Base-by-base conservation (phyloP, 2,329 filamentous ascomycete genomes). In the Xenosphaeropsis pyriputrescens region DNA sequence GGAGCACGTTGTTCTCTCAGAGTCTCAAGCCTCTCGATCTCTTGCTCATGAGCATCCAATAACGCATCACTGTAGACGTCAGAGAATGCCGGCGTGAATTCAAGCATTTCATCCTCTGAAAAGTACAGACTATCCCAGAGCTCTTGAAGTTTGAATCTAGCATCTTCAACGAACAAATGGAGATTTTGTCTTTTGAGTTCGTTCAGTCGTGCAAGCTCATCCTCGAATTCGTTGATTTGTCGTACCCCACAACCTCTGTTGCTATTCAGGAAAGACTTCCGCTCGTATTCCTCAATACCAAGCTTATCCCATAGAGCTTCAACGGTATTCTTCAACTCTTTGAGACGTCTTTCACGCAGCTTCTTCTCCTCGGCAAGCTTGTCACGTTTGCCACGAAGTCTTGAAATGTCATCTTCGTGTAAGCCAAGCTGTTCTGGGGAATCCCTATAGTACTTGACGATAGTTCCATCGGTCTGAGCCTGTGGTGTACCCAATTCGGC, bases 61-160 rank as follows among this genome's bases (percentile, higher is more conserved):
- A 98, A 70, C 4, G 91, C 91, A 56, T 98, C 91, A 50, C 86
- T 95, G 61, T 93, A 95, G 15, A 95, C 89, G 54, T 96, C 91
- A 9, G 86, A 93, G 56, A 96, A 96, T 32, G 88, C 91, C 0
- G 93, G 91, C 0, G 88, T 91, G 50, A 98, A 98, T 48, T 95
- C 88, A 40, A 96, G 74, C 88, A 96, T 96, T 62, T 98, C 91
- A 52, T 98, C 91, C 55, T 98, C 91, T 0, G 85, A 94, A 54
- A 93, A 88, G 63, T 91, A 96, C 2, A 98, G 64, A 0, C 75
- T 69, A 54, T 98, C 91, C 91, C 93, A 98, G 1, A 98, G 73
- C 53, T 93, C 88, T 57, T 96, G 89, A 9, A 98, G 70, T 54
- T 84, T 85, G 60, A 77, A 83, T 31, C 93, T 75, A 15, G 89